Evolutionary conservation across 768 basidiomycete genomes (phyloP).

Genomic region (Termitomyces sp.): DNA sequence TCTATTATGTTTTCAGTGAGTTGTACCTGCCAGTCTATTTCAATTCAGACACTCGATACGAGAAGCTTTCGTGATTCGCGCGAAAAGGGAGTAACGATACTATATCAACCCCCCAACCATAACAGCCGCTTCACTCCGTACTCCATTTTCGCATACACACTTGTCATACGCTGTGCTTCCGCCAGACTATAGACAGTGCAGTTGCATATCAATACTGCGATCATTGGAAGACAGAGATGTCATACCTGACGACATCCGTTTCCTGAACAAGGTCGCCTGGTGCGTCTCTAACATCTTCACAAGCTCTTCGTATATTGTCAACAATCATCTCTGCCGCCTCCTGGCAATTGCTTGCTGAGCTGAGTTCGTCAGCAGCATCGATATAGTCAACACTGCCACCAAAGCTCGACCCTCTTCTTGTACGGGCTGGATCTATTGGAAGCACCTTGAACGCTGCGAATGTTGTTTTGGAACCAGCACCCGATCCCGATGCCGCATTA

Average conservation of each 20-base stretch:
- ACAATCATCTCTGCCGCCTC: slow-evolving; percentile 77
- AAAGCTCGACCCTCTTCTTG: slow-evolving; percentile 40
- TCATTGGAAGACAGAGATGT: slow-evolving; percentile 17
- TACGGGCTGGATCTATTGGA: slow-evolving; percentile 59
- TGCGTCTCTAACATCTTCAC: slow-evolving; percentile 51
- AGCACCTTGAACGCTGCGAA: slow-evolving; percentile 79
- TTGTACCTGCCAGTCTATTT: neutral
- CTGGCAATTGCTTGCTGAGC: slow-evolving; percentile 59
- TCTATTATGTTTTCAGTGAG: neutral
- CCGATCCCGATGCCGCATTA: slow-evolving; percentile 23
- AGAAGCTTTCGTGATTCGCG: neutral
- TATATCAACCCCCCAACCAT: slow-evolving; percentile 68
- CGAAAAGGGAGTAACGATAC: neutral
- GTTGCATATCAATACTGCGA: slow-evolving; percentile 4
- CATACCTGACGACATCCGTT: slow-evolving; percentile 76
- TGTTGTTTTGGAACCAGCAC: slow-evolving; percentile 29
- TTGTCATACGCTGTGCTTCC: slow-evolving; percentile 83
- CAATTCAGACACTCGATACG: neutral
- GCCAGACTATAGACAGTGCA: slow-evolving; percentile 43
- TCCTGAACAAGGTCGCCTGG: slow-evolving; percentile 47
- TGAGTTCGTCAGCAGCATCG: slow-evolving; percentile 56
- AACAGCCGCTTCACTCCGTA: slow-evolving; percentile 87
- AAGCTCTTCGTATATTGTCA: slow-evolving; percentile 61
- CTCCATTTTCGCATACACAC: slow-evolving; percentile 87
- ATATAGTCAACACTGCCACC: slow-evolving; percentile 35